These are phyloP conservation scores for Cladosporium sp. DNA, from an alignment of 2,329 filamentous ascomycete genomes.

Conservation along the genomic window DNA sequence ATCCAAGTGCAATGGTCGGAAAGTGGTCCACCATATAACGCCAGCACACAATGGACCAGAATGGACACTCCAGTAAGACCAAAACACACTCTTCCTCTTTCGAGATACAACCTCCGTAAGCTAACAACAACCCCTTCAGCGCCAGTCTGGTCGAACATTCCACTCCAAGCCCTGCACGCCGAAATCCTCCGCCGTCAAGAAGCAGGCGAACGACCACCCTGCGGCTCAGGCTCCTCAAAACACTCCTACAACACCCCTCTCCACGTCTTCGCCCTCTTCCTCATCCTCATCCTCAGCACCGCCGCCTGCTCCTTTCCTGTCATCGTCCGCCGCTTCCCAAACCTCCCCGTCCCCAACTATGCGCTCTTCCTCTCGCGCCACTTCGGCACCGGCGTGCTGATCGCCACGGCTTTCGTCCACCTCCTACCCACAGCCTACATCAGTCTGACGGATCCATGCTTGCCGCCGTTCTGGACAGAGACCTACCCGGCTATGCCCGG, in stretches of 20 bases:
- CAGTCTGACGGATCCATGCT: conserved; percentile 58
- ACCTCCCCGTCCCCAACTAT: conserved; percentile 54
- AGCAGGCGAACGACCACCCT: conserved; percentile 42
- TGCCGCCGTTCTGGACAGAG: conserved; percentile 73
- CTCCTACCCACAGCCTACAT: conserved; percentile 60
- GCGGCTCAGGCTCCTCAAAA: conserved; percentile 45
- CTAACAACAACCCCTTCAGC: conserved; percentile 17
- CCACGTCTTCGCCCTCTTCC: conserved; percentile 54
- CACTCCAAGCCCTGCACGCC: conserved; percentile 42
- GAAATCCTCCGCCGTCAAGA: conserved; percentile 42
- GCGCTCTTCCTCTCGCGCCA: conserved; percentile 57
- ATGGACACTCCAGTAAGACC: neutral
- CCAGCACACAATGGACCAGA: conserved; percentile 2
- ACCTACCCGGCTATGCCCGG: conserved; percentile 77
- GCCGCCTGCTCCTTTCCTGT: conserved; percentile 59
- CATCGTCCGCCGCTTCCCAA: conserved; percentile 54
- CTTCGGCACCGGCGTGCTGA: conserved; percentile 54
- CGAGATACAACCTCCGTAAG: neutral
- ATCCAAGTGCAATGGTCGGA: neutral
- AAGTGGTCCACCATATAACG: neutral
- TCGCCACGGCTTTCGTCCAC: conserved; percentile 55
- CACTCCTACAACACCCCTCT: conserved; percentile 51
- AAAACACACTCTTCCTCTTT: neutral
- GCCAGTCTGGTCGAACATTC: conserved; percentile 34
- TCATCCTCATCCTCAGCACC: conserved; percentile 53